Evolutionary conservation across 2,329 filamentous ascomycete genomes (phyloP).

Genomic region (Meredithiella fracta): DNA sequence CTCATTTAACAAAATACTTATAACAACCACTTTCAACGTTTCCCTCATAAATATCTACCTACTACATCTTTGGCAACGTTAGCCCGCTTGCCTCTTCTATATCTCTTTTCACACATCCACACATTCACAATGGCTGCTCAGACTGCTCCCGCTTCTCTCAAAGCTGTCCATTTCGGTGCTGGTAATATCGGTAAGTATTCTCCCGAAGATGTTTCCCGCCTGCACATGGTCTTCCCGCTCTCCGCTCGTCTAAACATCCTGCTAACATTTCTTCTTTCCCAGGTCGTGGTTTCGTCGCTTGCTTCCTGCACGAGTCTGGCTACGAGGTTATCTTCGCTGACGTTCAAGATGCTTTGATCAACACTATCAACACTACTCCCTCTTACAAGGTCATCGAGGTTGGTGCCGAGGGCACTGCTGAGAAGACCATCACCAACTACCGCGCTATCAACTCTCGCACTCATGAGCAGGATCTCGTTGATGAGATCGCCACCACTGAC

Average conservation of each 20-base stretch:
- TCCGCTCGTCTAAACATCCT: not conserved
- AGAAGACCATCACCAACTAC: conserved; percentile 83
- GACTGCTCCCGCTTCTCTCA: conserved; percentile 28
- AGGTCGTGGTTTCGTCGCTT: conserved; percentile 68
- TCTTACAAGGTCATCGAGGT: conserved; percentile 91
- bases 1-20: not conserved
- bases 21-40: not conserved
- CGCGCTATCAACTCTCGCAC: conserved; percentile 90
- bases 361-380: conserved; percentile 55
- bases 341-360: conserved; percentile 71
- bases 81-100: conserved; percentile 1
- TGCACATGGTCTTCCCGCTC: not conserved
- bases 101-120: conserved; percentile 1
- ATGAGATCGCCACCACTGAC: conserved; percentile 76
- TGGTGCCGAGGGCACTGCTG: conserved; percentile 62
- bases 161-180: conserved; percentile 71
- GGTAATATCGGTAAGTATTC: conserved; percentile 55
- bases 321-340: conserved; percentile 96
- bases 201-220: not conserved
- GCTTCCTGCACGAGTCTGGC: conserved; percentile 85
- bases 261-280: conserved; percentile 2
- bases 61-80: not conserved
- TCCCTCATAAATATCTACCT: not conserved
- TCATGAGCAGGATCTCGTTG: conserved; percentile 61
- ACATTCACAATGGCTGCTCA: conserved; percentile 16